Evolutionary conservation across 352 stramenopile genomes (phyloP).

Genomic region (Achlya hypogyna): DNA sequence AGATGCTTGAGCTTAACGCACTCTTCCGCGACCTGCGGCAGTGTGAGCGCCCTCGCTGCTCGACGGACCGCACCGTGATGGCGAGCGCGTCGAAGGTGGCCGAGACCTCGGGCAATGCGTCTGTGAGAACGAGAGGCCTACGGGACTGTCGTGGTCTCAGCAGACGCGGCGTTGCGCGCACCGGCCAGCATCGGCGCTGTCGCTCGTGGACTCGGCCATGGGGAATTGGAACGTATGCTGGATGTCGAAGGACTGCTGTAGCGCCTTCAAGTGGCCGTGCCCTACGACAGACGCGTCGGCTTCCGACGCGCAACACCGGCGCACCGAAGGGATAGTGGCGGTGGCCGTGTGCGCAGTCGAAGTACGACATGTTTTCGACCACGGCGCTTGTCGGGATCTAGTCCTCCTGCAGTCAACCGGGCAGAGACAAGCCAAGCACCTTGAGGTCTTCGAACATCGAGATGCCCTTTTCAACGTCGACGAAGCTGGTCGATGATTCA

Average conservation of each 20-base stretch:
- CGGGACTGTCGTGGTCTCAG: not conserved
- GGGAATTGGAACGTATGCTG: constrained; percentile 81
- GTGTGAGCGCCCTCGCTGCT: not conserved
- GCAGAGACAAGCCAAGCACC: constrained; percentile 24
- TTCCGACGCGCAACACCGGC: not conserved
- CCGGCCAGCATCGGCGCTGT: constrained; percentile 62
- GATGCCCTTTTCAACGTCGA: constrained; percentile 98
- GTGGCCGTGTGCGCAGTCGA: constrained; percentile 80
- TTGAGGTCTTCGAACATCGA: constrained; percentile 98
- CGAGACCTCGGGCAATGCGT: constrained; percentile 46
- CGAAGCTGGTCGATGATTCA: constrained; percentile 58
- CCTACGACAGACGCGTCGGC: constrained; percentile 26
- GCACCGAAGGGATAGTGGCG: constrained; percentile 81
- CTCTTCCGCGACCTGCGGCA: constrained; percentile 58
- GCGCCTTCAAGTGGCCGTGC: constrained; percentile 56
- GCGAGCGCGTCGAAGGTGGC: constrained; percentile 65
- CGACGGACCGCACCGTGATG: constrained; percentile 42
- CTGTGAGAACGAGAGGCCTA: constrained; percentile 74
- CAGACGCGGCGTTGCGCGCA: constrained; percentile 22
- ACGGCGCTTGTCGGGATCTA: constrained; percentile 93
- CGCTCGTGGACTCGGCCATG: constrained; percentile 66
- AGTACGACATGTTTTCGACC: constrained; percentile 99
- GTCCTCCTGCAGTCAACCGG: not conserved
- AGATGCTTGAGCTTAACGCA: constrained; percentile 70
- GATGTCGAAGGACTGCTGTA: constrained; percentile 71